A percentile compares a stretch with the other conserved stretches of the same genome.
phyloP scores from a whole-genome alignment of 345 rosid genomes.

The Diplotaxis tenuifolia region DNA sequence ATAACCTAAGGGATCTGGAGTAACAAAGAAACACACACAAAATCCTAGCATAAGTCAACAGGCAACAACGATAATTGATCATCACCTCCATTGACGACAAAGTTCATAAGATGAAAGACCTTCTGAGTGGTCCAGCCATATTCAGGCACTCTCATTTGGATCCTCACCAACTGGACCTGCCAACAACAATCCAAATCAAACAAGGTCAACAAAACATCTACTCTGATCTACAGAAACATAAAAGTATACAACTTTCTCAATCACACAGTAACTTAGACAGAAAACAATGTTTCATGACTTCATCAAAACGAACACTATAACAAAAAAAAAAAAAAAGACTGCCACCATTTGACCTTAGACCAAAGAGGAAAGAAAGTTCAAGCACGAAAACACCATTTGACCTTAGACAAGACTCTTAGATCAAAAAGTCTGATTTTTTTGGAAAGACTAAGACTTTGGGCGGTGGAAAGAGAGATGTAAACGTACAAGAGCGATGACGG shows the following conservation, averaged over 20 bases:
- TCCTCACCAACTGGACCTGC: slow-evolving; percentile 86
- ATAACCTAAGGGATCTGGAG: not conserved
- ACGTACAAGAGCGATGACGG: slow-evolving; percentile 70
- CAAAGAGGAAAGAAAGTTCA: too few relatives aligned
- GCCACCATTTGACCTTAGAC: slow-evolving; percentile 5
- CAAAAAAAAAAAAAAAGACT: slow-evolving; percentile 20
- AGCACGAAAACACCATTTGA: too few relatives aligned
- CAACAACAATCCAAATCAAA: slow-evolving; percentile 3
- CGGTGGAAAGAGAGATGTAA: not conserved
- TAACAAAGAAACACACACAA: not conserved
- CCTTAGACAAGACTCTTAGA: not conserved
- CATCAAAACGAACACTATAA: not conserved
- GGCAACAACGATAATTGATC: slow-evolving; percentile 27
- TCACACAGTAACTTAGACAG: not conserved
- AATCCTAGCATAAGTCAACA: not conserved
- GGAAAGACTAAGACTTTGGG: not conserved
- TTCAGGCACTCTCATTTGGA: slow-evolving; percentile 95
- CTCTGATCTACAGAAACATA: slow-evolving; percentile 17
- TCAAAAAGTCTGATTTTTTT: not conserved
- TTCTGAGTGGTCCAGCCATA: slow-evolving; percentile 99
- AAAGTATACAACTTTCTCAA: not conserved
- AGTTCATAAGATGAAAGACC: slow-evolving; percentile 97
- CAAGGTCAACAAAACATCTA: slow-evolving; percentile 6
- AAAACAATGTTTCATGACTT: slow-evolving; percentile 22
- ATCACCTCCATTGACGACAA: slow-evolving; percentile 96